Evolutionary conservation across 2,329 filamentous ascomycete genomes (phyloP), one percentile per base, ranked within the genome.

Genomic region (Pestalotiopsis sp.): DNA sequence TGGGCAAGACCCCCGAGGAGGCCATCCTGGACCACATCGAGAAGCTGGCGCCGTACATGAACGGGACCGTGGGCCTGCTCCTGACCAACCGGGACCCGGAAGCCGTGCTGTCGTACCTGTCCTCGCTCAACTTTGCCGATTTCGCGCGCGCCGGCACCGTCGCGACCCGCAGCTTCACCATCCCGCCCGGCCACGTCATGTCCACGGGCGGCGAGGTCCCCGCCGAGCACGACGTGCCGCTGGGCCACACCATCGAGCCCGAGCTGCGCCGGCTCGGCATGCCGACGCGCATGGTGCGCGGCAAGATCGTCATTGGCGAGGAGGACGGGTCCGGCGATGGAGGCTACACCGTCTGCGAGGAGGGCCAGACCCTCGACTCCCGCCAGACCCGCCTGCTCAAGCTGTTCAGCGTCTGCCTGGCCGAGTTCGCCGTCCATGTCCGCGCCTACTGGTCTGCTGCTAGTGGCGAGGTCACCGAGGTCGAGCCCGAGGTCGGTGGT

Each of bases 301-400:
- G 96, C 69, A 94, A 92, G 83, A 92, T 99, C 60, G 89, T 93
- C 72, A 85, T 98, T 70, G 80, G 78, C 67, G 91, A 92, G 74
- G 86, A 86, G 64, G 84, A 85, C 27, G 77, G 73, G 9, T 78
- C 78, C 64, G 78, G 81, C 59, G 83, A 84, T 67, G 84, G 31
- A 2, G 31, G 83, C n/a, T 97, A 95, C 79, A 87, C 87, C 11
- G 90, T 99, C 64, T 98, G 95, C 83, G 90, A 90, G 76, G 91
- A 94, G 80, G 96, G 95, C 12, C 90, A 98, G 78, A 87, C 90
- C 59, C 83, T 99, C 73, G 95, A 98, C 81, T 95, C 93, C 73
- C 89, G 95, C 75, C 96, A 99, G 87, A 98, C 96, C 68, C 92
- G 94, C 72, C 83, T 99, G 78, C 82, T 99, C 81, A 98, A 98